Evolutionary conservation across 108 stramenopile genomes (phyloP).

Genomic region (Nitzschia inconspicua): DNA sequence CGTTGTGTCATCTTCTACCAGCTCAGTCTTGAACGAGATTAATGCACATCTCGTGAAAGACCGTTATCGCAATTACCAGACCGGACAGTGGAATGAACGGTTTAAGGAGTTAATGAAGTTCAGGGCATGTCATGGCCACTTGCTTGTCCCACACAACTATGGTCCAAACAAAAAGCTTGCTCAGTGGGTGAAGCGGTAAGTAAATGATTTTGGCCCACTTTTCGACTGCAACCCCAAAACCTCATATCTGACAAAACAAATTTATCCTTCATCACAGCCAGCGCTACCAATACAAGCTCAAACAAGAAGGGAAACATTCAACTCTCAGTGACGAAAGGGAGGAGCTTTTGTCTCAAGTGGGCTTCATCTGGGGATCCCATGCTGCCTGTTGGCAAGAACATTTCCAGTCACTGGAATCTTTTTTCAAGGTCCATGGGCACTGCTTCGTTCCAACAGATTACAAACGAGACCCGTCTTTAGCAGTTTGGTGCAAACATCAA

Average conservation of each 20-base stretch:
- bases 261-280: constrained; percentile 31
- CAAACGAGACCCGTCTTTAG: constrained; percentile 14
- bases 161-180: constrained; percentile 5
- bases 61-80: background rate
- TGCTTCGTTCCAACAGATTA: constrained; percentile 20
- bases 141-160: constrained; percentile 25
- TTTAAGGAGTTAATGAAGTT: constrained; percentile 20
- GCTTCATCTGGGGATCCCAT: constrained; percentile 46
- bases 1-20: too few relatives aligned
- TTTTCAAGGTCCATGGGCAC: constrained; percentile 18
- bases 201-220: too few relatives aligned
- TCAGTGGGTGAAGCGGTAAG: constrained; percentile 27
- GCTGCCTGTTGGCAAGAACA: constrained; percentile 27
- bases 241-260: too few relatives aligned
- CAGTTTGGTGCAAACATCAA: constrained; percentile 37
- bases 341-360: constrained; percentile 28
- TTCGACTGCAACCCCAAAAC: too few relatives aligned
- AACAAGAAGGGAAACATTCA: constrained; percentile 29
- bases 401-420: constrained; percentile 17
- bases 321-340: constrained; percentile 46
- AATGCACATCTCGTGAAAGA: too few relatives aligned
- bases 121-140: constrained; percentile 29
- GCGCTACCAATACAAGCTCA: constrained; percentile 45
- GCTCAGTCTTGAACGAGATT: too few relatives aligned
- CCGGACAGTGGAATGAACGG: constrained; percentile 20